Conservation (phyloP, 164 flowering plant species). For the Vitis rupestris region DNA sequence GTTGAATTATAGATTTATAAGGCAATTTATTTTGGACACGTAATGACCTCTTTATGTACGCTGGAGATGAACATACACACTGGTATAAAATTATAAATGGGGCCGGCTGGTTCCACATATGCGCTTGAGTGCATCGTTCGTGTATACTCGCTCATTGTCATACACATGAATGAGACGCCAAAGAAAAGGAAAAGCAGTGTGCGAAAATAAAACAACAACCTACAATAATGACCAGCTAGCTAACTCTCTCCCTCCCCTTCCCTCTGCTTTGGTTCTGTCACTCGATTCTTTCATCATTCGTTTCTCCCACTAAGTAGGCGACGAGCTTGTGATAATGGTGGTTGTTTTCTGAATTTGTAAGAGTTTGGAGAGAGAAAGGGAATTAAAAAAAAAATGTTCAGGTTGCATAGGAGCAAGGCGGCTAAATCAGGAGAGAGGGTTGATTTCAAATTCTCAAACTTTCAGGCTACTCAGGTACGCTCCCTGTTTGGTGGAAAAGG, state of each 20-base stretch:
- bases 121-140: too few relatives aligned
- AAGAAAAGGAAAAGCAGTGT: background rate
- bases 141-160: background rate
- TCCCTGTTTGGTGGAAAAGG: too few relatives aligned
- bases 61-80: too few relatives aligned
- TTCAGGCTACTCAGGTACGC: slow-evolving; percentile 60
- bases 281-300: background rate
- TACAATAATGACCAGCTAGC: slow-evolving; percentile 39
- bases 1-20: too few relatives aligned
- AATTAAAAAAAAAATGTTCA: slow-evolving; percentile 50
- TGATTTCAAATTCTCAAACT: slow-evolving; percentile 61
- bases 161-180: slow-evolving; percentile 9
- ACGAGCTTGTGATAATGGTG: slow-evolving; percentile 5
- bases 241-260: slow-evolving; percentile 23
- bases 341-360: background rate
- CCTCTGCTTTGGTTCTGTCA: slow-evolving; percentile 8
- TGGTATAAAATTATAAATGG: too few relatives aligned
- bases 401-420: slow-evolving; percentile 47
- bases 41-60: too few relatives aligned
- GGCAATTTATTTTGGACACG: too few relatives aligned
- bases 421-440: slow-evolving; percentile 52
- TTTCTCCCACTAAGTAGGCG: background rate
- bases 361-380: slow-evolving; percentile 7
- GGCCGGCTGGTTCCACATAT: too few relatives aligned
- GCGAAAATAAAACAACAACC: slow-evolving; percentile 19